Conservation (phyloP, 768 basidiomycete genomes). For the Lepiota brunneoincarnata region DNA sequence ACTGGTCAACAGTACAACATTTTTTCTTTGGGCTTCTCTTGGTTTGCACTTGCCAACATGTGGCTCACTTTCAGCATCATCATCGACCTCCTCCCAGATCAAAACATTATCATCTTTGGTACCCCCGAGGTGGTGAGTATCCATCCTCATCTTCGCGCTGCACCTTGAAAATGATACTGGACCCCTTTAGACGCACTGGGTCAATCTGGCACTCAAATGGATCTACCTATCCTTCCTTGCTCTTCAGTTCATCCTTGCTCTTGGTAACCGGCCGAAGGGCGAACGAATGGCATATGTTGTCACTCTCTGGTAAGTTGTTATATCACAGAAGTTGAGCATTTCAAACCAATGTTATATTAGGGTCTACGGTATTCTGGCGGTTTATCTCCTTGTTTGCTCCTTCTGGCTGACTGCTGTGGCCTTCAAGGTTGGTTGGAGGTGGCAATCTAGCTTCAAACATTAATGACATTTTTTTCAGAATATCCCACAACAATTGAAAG, state of each 20-base stretch:
- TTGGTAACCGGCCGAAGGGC: constrained; percentile 85
- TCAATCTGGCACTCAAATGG: constrained; percentile 83
- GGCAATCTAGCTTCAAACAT: background rate
- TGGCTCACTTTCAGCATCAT: constrained; percentile 97
- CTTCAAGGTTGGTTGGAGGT: constrained; percentile 56
- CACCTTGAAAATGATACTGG: background rate
- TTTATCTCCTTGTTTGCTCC: constrained; percentile 87
- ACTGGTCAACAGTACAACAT: constrained; percentile 67
- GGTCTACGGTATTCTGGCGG: constrained; percentile 80
- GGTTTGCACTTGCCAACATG: constrained; percentile 90
- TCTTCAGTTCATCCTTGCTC: constrained; percentile 62
- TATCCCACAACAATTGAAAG: constrained; percentile 49
- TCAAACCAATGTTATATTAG: constrained; percentile 28
- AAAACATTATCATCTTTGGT: constrained; percentile 65
- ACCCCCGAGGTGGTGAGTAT: constrained; percentile 61
- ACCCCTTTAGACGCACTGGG: constrained; percentile 73
- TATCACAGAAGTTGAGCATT: constrained; percentile 51
- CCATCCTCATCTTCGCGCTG: background rate
- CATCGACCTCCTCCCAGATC: constrained; percentile 74
- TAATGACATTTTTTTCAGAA: constrained; percentile 28
- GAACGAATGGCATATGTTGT: constrained; percentile 70
- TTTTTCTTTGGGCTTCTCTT: constrained; percentile 82
- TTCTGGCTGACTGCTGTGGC: constrained; percentile 80
- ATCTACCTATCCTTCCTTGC: constrained; percentile 83
- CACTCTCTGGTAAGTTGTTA: constrained; percentile 71